Evolutionary conservation across 805 yeast species (phyloP).

Genomic region (Ogataea ganodermae): DNA sequence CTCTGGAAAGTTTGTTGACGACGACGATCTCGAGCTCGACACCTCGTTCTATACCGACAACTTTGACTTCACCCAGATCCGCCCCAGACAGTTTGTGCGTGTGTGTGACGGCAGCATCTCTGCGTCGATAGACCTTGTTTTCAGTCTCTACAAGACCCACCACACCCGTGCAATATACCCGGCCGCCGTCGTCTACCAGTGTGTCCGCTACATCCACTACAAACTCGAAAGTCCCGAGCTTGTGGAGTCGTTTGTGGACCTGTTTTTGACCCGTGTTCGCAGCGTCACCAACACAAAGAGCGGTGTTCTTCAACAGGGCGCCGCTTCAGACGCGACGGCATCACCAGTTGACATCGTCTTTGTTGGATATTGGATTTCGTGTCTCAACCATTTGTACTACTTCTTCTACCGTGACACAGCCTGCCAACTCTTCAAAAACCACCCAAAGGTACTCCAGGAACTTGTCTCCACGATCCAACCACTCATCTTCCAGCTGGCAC

Average conservation of each 20-base stretch:
- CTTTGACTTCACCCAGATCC: conserved; percentile 58
- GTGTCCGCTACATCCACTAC: conserved; percentile 66
- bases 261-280: conserved; percentile 62
- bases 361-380: conserved; percentile 87
- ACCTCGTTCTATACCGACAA: conserved; percentile 35
- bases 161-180: conserved; percentile 59
- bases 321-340: conserved; percentile 24
- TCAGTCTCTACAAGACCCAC: conserved; percentile 44
- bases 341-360: conserved; percentile 61
- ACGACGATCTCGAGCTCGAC: conserved; percentile 38
- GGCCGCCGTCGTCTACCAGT: conserved; percentile 69
- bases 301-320: conserved; percentile 46
- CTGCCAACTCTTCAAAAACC: conserved; percentile 47
- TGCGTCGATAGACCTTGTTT: conserved; percentile 48
- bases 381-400: conserved; percentile 72
- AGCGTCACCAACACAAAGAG: conserved; percentile 60
- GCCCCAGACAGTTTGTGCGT: conserved; percentile 60
- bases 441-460: conserved; percentile 64
- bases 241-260: conserved; percentile 59
- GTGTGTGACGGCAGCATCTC: conserved; percentile 62
- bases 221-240: conserved; percentile 55
- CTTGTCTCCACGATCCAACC: conserved; percentile 56
- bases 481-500: conserved; percentile 62
- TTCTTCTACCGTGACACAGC: conserved; percentile 69
- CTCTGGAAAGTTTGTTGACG: conserved; percentile 33